Evolutionary conservation across 352 stramenopile genomes (phyloP), one percentile per base, ranked within the genome.

Genomic region (Peronosclerospora sorghi): DNA sequence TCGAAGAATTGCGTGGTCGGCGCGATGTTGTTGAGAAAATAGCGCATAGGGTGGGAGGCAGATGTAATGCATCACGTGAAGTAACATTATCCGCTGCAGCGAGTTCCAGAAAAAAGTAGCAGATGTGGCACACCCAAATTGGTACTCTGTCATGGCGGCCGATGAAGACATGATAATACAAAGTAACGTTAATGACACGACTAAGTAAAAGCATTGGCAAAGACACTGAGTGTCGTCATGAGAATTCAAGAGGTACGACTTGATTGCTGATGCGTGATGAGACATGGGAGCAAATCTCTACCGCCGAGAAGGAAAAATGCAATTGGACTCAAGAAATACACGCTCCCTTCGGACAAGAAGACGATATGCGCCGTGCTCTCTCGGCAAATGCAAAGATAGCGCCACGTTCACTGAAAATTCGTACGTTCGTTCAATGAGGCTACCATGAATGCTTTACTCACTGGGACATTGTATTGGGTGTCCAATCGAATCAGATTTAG

Each of bases 121-220:
- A n/a, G 67, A 63, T 1, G 69, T 72, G 0, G 68, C 83, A 54
- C 74, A 84, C 3, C 72, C 74, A 29, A 75, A 84, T 29, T 84
- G 72, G 34, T 76, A 81, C 60, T 84, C 84, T 15, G 72, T 82
- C 18, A 64, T 43, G 34, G 81, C 65, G 1, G n/a, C 74, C 72
- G 37, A 83, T 73, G 21, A 83, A 47, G 60, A 81, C 17, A 67
- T 87, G 53, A 84, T 80, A 46, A 77, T n/a, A n/a, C n/a, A 73
- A 18, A 87, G 56, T 20, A 87, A 41, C 9, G 74, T 84, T 23
- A 80, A 57, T 7, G 68, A 81, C 24, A 83, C 64, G 17, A 84
- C 71, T 71, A 17, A 86, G 72, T 35, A 81, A 53, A 10, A 81
- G 65, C 21, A 83, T 62, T 0, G 74, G 74, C n/a, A 83, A n/a